Evolutionary conservation across 495 filamentous ascomycete species (phyloP), one percentile per base, ranked within the genome.

Genomic region (Neurospora sp.): DNA sequence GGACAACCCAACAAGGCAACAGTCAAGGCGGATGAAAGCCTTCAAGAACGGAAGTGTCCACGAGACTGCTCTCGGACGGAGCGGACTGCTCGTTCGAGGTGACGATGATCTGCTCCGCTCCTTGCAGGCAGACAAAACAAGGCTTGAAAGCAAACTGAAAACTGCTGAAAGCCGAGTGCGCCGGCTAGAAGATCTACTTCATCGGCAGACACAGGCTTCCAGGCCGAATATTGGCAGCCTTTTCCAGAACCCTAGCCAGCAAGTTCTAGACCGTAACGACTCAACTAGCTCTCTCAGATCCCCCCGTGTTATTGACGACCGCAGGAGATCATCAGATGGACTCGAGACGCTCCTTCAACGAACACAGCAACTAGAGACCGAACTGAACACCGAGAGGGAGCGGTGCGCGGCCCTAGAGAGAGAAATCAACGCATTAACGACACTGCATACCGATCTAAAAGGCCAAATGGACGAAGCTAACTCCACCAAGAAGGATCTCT

Each of bases 1-100:
- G n/a, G 88, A 85, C 74, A 89, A 85, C 59, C 94, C 94, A 1
- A 94, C 91, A 6, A 90, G 89, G 74, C 87, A 87, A 73, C 92
- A 93, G 77, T 87, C 88, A 65, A 93, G 92, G 79, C 87, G 92
- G 69, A 89, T 93, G 46, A 96, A 94, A 77, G 93, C 93, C 0
- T 98, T 99, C 86, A 98, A 97, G 77, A 93, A 94, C 76, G 96
- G 96, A 48, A 98, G 94, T 76, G 87, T 99, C 14, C 94, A 98
- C 76, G 96, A 98, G 76, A 90, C 91, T 16, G 86, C 86, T 12
- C 84, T 93, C 68, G 92, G 93, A 41, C 89, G 89, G 73, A 94
- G 91, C 72, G 94, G 94, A 11, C 85, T 98, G 31, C 80, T 97
- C 41, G 85, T 95, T 9, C 88, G 91, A 42, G 92, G 90, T 22